Evolutionary conservation across 345 rosid genomes (phyloP), one percentile per base, ranked within the genome.

Genomic region (Eucalyptus marginata): DNA sequence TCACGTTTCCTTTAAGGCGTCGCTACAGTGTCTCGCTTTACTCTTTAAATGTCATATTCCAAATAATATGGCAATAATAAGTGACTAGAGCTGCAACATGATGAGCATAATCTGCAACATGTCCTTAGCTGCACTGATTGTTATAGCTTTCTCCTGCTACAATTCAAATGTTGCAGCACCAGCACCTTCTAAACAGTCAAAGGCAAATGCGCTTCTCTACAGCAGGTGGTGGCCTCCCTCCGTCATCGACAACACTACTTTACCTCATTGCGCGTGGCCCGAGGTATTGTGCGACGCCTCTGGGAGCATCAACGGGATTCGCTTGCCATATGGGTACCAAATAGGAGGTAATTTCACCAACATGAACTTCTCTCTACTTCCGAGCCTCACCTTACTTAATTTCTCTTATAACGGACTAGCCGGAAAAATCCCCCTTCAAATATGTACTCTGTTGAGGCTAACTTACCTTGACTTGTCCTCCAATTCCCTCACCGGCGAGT

Each of bases 301-400:
- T 13, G 68, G 68, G 8, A 62, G 68, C 17, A 4, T 27, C 9
- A 0, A 62, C 2, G 9, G 1, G 15, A 62, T 62, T 62, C 1
- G 4, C 17, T 58, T 10, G 29, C 7, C 16, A 13, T 13, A n/a
- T 62, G 16, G 4, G 31, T 7, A 24, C 7, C 3, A 24, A 18
- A 40, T 86, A 9, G 44, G n/a, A 49, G 49, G 22, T 29, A 44
- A 89, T 24, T 66, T 91, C 33, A 36, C 17, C 36, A 86, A 49
- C 14, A n/a, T 90, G 87, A 90, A 91, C 79, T 87, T 91, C 66
- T 90, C 93, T 59, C 90, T 79, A 86, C 71, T 91, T 11, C 89
- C 86, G 3, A 80, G 90, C 36, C 88, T 92, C 44, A 71, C 14
- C 12, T 59, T 1, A 0, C 44, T 88, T 90, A 1, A 25, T n/a